Evolutionary conservation across 2,329 filamentous ascomycete genomes (phyloP), one percentile per base, ranked within the genome.

Genomic region (Ascochyta rabiei): DNA sequence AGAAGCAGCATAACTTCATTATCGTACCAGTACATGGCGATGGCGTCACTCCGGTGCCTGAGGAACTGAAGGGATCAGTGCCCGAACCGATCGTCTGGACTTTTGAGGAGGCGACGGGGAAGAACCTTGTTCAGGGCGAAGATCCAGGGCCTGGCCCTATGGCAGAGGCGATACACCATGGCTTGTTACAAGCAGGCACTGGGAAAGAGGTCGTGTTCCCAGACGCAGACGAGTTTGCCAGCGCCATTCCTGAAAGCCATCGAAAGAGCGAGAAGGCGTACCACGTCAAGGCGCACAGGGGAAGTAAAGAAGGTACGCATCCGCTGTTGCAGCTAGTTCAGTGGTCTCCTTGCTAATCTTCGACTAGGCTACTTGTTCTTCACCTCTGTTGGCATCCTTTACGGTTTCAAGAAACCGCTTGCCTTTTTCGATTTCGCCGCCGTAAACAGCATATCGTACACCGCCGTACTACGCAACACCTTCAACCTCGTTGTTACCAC

Each of bases 331-430:
- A 12, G 19, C 26, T 12, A 2, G 5, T 23, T 6, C 44, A 15
- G n/a, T 21, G 13, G 31, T 16, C 15, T 31, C 19, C 6, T n/a
- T 35, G 33, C 63, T 69, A 47, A 71, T n/a, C n/a, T n/a, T n/a
- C 51, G 46, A n/a, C 6, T 54, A 86, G 84, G 85, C 34, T 88
- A 84, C 65, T 78, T 88, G 13, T 88, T 86, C 76, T 82, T 88
- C 69, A 79, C 87, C 10, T 78, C 82, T 18, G 81, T 79, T 8
- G 86, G 86, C 28, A 84, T 88, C 42, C 71, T 88, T 35, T 88
- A 84, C 66, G 85, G 82, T 35, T 88, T 86, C 78, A 87, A 87
- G 66, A 88, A 88, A 64, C 86, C 86, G 0, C 75, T 88, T 21
- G 70, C 82, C 8, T 87, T 84, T 74, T 86, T 87, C 66, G 79